A percentile compares a stretch with the other conserved stretches of the same genome.
Conservation (phyloP, 2,329 filamentous ascomycete species). For the Verticillium isaacii region DNA sequence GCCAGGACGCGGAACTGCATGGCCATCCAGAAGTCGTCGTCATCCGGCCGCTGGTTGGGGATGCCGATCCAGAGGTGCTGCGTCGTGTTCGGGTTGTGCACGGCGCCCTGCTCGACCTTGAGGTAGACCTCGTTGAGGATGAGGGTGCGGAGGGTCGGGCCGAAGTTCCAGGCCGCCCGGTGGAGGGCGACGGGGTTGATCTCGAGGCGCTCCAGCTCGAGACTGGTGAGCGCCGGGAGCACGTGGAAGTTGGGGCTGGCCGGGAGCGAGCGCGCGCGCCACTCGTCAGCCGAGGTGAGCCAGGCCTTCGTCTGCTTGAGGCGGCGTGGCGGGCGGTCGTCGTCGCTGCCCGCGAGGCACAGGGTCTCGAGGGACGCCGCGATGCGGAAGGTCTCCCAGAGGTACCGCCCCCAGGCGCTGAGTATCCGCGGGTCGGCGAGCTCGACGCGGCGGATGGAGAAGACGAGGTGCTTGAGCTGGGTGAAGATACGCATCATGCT, state of each 20-base stretch:
- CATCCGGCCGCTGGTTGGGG: slow-evolving; percentile 33
- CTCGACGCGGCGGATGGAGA: slow-evolving; percentile 42
- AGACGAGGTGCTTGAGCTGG: slow-evolving; percentile 37
- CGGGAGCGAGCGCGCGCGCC: slow-evolving; percentile 33
- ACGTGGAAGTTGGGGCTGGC: slow-evolving; percentile 20
- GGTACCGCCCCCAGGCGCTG: slow-evolving; percentile 27
- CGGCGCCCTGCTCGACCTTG: slow-evolving; percentile 31
- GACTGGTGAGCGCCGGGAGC: slow-evolving; percentile 31
- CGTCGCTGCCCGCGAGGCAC: slow-evolving; percentile 41
- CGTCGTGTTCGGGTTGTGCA: slow-evolving; percentile 24
- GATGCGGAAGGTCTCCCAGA: slow-evolving; percentile 46
- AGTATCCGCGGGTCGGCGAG: slow-evolving; percentile 20
- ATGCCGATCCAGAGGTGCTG: slow-evolving; percentile 40
- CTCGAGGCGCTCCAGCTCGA: slow-evolving; percentile 39
- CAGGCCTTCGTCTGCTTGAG: slow-evolving; percentile 32
- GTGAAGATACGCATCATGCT: slow-evolving; percentile 40
- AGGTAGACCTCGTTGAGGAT: slow-evolving; percentile 38
- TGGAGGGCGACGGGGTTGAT: slow-evolving; percentile 30
- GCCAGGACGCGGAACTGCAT: slow-evolving; percentile 30
- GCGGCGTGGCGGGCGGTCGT: slow-evolving; percentile 28
- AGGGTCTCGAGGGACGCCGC: slow-evolving; percentile 39
- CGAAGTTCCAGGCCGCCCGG: slow-evolving; percentile 27
- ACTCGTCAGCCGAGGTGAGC: slow-evolving; percentile 31
- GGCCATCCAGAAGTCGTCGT: slow-evolving; percentile 36
- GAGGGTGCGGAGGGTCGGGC: slow-evolving; percentile 35